phyloP scores from a whole-genome alignment of 768 basidiomycete genomes.

The Russula abietina region DNA sequence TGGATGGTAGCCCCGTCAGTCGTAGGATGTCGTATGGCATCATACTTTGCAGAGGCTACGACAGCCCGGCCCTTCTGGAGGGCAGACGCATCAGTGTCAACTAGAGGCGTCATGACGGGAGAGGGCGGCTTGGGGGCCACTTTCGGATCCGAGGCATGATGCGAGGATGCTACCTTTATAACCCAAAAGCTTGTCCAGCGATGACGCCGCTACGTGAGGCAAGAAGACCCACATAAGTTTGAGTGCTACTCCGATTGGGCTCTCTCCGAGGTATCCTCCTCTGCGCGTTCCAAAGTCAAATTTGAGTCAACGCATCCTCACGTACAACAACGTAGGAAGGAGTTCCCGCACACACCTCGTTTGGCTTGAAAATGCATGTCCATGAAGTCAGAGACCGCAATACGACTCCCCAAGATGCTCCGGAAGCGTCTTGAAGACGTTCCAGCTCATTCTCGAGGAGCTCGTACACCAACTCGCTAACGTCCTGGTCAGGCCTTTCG shows the following conservation, averaged over 20 bases:
- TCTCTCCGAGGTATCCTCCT: not conserved
- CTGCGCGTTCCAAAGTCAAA: not conserved
- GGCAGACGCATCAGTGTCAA: not conserved
- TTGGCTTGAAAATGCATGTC: not conserved
- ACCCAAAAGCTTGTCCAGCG: conserved; percentile 15
- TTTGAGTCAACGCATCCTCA: not conserved
- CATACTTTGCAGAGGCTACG: conserved; percentile 9
- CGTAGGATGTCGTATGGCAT: not conserved
- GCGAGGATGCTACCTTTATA: conserved; percentile 14
- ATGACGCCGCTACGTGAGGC: conserved; percentile 14
- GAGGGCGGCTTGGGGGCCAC: not conserved
- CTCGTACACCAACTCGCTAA: conserved; percentile 15
- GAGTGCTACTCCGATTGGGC: conserved; percentile 8
- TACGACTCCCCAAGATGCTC: not conserved
- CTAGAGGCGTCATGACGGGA: not conserved
- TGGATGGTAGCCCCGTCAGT: not conserved
- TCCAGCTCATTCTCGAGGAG: conserved; percentile 18
- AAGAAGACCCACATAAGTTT: conserved; percentile 21
- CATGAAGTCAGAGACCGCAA: conserved; percentile 6
- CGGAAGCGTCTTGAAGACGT: not conserved
- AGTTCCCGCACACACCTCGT: conserved; percentile 7
- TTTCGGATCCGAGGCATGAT: conserved; percentile 2
- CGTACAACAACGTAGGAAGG: not conserved
- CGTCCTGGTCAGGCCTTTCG: conserved; percentile 20
- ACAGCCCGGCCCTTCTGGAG: not conserved